Conservation (phyloP, 192 early-diverging fungal genomes). For the Coemansia erecta region DNA sequence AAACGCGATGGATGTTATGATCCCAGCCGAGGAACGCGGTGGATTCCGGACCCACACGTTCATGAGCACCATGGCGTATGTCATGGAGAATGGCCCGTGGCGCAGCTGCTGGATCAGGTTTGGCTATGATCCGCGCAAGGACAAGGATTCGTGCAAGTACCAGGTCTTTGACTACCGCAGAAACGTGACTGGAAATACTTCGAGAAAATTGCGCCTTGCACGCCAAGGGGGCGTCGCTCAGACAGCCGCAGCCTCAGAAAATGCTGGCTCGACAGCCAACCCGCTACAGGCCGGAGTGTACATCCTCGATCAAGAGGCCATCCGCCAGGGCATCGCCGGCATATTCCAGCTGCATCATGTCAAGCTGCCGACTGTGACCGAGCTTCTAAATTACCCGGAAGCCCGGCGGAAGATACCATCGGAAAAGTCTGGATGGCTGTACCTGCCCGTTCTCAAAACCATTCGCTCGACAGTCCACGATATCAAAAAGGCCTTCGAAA, state of each 20-base stretch:
- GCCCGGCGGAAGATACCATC: conserved; percentile 27
- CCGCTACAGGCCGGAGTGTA: conserved; percentile 11
- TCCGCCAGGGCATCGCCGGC: conserved; percentile 21
- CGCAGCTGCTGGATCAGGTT: conserved; percentile 52
- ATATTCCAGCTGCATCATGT: conserved; percentile 38
- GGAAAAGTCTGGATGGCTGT: conserved; percentile 45
- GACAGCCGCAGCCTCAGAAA: background rate
- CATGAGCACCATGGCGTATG: conserved; percentile 33
- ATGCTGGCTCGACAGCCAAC: background rate
- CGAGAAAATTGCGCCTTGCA: background rate
- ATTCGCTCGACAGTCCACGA: conserved; percentile 24
- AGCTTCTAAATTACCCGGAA: conserved; percentile 29
- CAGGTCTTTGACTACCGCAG: conserved; percentile 42
- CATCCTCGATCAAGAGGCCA: conserved; percentile 26
- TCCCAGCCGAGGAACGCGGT: conserved; percentile 18
- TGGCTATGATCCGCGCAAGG: conserved; percentile 49
- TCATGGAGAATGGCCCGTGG: conserved; percentile 44
- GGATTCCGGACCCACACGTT: conserved; percentile 7
- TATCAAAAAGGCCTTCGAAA: conserved; percentile 11
- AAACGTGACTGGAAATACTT: background rate
- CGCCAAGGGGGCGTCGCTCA: background rate
- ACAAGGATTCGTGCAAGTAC: conserved; percentile 42
- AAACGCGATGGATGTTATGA: conserved; percentile 37
- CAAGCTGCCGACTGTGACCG: conserved; percentile 17
- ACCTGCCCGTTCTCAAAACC: conserved; percentile 15